Conservation (phyloP, 139 green algal species). For the Picochlorum sp. region DNA sequence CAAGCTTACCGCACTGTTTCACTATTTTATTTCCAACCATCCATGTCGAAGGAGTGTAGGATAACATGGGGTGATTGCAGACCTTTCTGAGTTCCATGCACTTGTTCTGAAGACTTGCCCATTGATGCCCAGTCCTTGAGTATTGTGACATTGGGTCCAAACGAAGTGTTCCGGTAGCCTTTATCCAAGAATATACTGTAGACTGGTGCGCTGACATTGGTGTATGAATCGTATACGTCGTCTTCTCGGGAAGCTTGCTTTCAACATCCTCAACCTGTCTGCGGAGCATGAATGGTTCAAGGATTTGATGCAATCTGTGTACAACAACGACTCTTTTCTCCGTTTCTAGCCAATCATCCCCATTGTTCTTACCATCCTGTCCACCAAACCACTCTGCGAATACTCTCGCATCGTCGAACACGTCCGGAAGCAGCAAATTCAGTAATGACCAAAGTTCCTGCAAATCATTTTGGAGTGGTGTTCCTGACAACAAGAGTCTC, state of each 20-base stretch:
- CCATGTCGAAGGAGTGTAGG: slow-evolving; percentile 55
- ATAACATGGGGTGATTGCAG: slow-evolving; percentile 93
- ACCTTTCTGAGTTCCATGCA: slow-evolving; percentile 95
- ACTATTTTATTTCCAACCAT: slow-evolving; percentile 43
- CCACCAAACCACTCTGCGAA: slow-evolving; percentile 86
- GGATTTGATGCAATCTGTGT: slow-evolving; percentile 76
- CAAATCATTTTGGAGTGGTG: slow-evolving; percentile 89
- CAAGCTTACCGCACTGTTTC: slow-evolving; percentile 83
- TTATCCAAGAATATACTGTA: slow-evolving; percentile 85
- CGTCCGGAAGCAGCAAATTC: slow-evolving; percentile 80
- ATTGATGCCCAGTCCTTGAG: slow-evolving; percentile 42
- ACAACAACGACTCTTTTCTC: slow-evolving; percentile 85
- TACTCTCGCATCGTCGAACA: slow-evolving; percentile 90
- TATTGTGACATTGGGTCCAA: slow-evolving; percentile 51
- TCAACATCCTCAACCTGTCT: slow-evolving; percentile 88
- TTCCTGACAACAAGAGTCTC: slow-evolving; percentile 69
- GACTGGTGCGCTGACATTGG: slow-evolving; percentile 69
- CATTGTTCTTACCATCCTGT: slow-evolving; percentile 16
- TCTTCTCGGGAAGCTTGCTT: slow-evolving; percentile 79
- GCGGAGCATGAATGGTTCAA: slow-evolving; percentile 97
- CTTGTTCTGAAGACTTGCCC: slow-evolving; percentile 78
- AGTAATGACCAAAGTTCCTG: slow-evolving; percentile 82
- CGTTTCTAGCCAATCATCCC: slow-evolving; percentile 65
- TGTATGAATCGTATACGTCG: slow-evolving; percentile 56
- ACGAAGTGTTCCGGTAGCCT: slow-evolving; percentile 70